These are phyloP conservation scores for Trichoderma semiorbis DNA, from an alignment of 2,329 filamentous ascomycete genomes.

Conservation along the genomic window DNA sequence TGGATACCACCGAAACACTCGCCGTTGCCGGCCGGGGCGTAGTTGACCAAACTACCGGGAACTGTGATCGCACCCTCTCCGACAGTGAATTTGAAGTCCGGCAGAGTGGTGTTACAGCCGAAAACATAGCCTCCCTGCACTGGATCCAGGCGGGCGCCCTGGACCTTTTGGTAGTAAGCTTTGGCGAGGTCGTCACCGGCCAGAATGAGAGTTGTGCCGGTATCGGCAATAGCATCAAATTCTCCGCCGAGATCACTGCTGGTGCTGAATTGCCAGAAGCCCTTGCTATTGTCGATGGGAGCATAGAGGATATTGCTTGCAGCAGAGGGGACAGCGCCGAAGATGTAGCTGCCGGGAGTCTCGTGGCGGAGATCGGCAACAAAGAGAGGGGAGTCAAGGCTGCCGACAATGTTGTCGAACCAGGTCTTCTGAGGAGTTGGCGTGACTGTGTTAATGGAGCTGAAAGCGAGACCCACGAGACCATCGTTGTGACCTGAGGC, in stretches of 20 bases:
- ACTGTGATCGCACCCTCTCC: conserved; percentile 55
- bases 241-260: conserved; percentile 22
- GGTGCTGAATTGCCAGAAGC: conserved; percentile 55
- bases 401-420: conserved; percentile 32
- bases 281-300: conserved; percentile 56
- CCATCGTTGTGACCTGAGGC: conserved; percentile 41
- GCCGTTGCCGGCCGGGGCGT: conserved; percentile 40
- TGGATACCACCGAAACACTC: conserved; percentile 68
- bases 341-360: conserved; percentile 62
- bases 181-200: conserved; percentile 50
- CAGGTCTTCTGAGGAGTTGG: conserved; percentile 43
- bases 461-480: conserved; percentile 44
- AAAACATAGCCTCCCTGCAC: conserved; percentile 43
- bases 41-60: conserved; percentile 51
- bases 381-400: conserved; percentile 47
- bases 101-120: conserved; percentile 42
- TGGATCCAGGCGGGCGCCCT: conserved; percentile 33
- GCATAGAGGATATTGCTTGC: conserved; percentile 59
- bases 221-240: conserved; percentile 51
- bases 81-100: conserved; percentile 52
- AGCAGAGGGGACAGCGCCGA: conserved; percentile 62
- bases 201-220: conserved; percentile 61
- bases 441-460: conserved; percentile 40
- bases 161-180: conserved; percentile 45
- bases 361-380: conserved; percentile 62